Evolutionary conservation across 345 rosid genomes (phyloP).

Genomic region (Dovyalis caffra): DNA sequence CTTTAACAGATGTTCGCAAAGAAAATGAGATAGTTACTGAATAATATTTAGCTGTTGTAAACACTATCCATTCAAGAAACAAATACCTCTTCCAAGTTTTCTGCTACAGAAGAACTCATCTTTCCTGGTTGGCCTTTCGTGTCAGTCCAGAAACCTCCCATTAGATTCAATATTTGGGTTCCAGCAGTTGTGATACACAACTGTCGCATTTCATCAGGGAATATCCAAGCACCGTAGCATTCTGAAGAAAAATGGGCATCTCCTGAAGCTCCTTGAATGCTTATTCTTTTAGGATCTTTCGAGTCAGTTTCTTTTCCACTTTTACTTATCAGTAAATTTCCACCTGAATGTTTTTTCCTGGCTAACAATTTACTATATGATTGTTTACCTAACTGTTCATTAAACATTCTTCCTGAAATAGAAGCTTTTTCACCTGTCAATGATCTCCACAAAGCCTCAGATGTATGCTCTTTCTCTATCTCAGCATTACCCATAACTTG

Average conservation of each 20-base stretch:
- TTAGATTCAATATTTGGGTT: slow-evolving; percentile 37
- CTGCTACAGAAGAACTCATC: slow-evolving; percentile 15
- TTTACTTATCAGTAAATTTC: slow-evolving; percentile 17
- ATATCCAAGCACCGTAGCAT: slow-evolving; percentile 63
- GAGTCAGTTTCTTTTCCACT: slow-evolving; percentile 23
- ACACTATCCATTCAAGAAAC: not conserved
- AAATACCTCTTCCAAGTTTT: slow-evolving; percentile 47
- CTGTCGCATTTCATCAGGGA: slow-evolving; percentile 49
- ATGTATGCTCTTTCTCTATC: slow-evolving; percentile 12
- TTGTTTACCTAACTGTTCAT: slow-evolving; percentile 19
- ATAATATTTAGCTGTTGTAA: not conserved
- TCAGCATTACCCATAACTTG: slow-evolving; percentile 16
- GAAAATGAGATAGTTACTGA: too few species aligned
- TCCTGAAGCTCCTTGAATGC: slow-evolving; percentile 26
- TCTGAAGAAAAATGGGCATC: slow-evolving; percentile 23
- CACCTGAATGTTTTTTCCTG: slow-evolving; percentile 27
- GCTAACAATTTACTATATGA: slow-evolving; percentile 25
- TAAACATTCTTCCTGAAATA: slow-evolving; percentile 28
- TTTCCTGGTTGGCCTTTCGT: slow-evolving; percentile 18
- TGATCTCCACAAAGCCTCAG: slow-evolving; percentile 20
- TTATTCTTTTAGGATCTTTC: slow-evolving; percentile 25
- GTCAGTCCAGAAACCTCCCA: slow-evolving; percentile 26
- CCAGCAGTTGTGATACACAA: slow-evolving; percentile 46
- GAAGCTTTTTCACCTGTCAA: slow-evolving; percentile 27
- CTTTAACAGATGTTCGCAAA: too few species aligned